Conservation (phyloP, 2,329 filamentous ascomycete genomes). For the Cercospora berteroae region DNA sequence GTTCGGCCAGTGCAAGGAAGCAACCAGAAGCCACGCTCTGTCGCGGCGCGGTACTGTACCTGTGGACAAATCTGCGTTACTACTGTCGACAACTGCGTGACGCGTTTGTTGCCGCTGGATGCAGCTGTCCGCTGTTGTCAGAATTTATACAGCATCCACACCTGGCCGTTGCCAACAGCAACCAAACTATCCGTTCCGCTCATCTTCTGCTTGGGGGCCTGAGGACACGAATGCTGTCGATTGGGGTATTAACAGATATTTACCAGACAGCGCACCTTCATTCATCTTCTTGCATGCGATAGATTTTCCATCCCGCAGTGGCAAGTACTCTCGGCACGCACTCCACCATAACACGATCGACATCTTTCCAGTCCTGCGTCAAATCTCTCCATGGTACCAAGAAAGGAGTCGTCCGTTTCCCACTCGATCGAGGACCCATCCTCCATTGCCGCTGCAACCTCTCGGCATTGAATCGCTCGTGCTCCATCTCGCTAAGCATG, state of each 20-base stretch:
- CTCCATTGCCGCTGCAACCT: conserved; percentile 38
- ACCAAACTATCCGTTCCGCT: neutral
- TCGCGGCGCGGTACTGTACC: neutral
- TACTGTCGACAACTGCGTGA: neutral
- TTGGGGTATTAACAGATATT: neutral
- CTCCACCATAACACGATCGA: conserved; percentile 40
- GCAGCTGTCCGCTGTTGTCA: neutral
- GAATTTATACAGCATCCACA: neutral
- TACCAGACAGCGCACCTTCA: neutral
- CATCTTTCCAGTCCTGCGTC: conserved; percentile 38
- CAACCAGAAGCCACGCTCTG: neutral
- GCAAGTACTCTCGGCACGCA: conserved; percentile 36
- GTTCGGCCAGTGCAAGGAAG: neutral
- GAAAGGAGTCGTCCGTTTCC: conserved; percentile 38
- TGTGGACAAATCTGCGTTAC: neutral
- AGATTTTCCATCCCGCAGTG: conserved; percentile 36
- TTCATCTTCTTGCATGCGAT: conserved; percentile 33
- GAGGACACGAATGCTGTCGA: neutral
- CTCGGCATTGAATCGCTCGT: conserved; percentile 40
- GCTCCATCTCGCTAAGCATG: conserved; percentile 39
- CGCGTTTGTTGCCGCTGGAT: neutral
- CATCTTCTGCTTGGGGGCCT: neutral
- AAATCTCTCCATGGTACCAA: conserved; percentile 39
- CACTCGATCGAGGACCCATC: conserved; percentile 35
- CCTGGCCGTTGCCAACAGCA: neutral